Evolutionary conservation across 2,329 filamentous ascomycete genomes (phyloP), one percentile per base, ranked within the genome.

Genomic region (Colletotrichum orchidophilum): DNA sequence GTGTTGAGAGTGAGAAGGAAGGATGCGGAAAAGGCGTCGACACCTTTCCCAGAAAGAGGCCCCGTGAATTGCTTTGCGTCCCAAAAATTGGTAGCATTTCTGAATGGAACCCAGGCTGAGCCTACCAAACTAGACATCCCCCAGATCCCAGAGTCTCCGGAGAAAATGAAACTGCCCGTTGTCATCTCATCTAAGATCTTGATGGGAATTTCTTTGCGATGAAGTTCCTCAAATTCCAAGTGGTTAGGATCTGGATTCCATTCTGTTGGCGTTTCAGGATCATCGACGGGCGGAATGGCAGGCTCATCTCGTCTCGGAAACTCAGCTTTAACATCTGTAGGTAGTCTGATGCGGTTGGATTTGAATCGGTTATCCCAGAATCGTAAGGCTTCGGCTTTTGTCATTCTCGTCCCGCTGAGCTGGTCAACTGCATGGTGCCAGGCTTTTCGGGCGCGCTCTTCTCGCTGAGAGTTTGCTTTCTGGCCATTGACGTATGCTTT

Each of bases 371-470:
- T 3, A 7, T 18, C 9, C 66, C 52, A 68, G n/a, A 63, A 57
- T 12, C 29, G 39, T 6, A 58, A 15, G 15, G 59, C 39, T 24
- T 77, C 69, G 1, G 69, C 69, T n/a, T 71, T 70, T 11, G 75
- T 60, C 63, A 1, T 66, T 29, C 0, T 60, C n/a, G 1, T 0
- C 26, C 58, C 52, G 5, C 27, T 39, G 12, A 68, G 39, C 8
- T 46, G 35, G 5, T 63, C 52, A 2, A 68, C 29, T 3, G 50
- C 58, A 31, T 63, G 66, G 4, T 59, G 39, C 66, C 66, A 68
- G 27, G 42, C 60, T 53, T 57, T 63, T 1, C 66, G 66, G 50
- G 50, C 8, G 18, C 52, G 66, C 3, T 27, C 18, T 11, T 68
- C 35, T 5, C 27, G 52, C 8, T 42, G 33, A 35, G 5, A 31